Base-by-base conservation (phyloP, 768 basidiomycete genomes). In the Naematelia aurantialba region DNA sequence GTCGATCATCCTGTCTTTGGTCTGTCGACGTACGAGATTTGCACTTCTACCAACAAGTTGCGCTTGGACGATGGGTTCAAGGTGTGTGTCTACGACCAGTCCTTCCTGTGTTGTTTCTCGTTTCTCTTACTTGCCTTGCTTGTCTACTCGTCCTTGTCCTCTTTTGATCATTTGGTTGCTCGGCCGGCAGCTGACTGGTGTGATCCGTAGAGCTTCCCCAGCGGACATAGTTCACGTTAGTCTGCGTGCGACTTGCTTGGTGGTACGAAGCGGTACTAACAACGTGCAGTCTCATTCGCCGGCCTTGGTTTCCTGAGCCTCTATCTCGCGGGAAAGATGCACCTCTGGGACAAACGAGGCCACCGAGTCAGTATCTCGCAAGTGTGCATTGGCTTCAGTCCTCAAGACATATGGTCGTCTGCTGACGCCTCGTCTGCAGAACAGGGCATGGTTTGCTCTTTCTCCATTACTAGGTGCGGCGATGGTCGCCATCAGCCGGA, bases 261-360 rank as follows among this genome's bases (percentile, higher is more conserved):
- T 34, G 25, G n/a, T 26, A n/a, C 17, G 17, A 25, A 10, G 24
- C 44, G 17, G 25, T 27, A 17, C 60, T 61, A 27, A 66, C 19
- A 47, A 25, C 44, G 56, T 1, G 49, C 66, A 89, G 91, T 94
- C 55, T 90, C 92, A 0, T 97, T 94, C 73, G 89, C 91, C 4
- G 94, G 94, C 1, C 81, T 99, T 5, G 89, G 89, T 1, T 93
- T 92, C 78, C 80, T 98, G 42, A 80, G 87, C 1, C 86, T 89
- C 63, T 98, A 96, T 74, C 78, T 93, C 4, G 88, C 89, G 11
- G 96, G 93, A 1, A 97, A 98, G 76, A 79, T 94, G 67, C 92
- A 93, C 70, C 79, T 98, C 4, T 94, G 91, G 62, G 91, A 96
- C 73, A 81, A 80, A 24, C 82, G 84, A 47, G 92, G 91, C 2